Conservation (phyloP, 1,284 basidiomycete species). For the Trametes versicolor region DNA sequence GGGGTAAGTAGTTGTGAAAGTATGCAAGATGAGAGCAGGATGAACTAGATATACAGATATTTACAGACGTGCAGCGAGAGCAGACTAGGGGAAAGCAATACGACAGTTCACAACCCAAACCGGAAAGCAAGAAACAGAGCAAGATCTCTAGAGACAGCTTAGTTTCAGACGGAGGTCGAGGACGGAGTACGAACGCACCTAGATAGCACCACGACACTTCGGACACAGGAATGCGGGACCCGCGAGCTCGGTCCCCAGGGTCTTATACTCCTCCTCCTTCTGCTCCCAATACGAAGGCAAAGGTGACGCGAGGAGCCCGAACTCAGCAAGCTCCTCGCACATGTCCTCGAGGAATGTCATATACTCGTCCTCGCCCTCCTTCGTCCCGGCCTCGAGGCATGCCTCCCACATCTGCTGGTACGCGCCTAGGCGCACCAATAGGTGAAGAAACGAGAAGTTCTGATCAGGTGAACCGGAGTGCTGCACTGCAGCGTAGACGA, state of each 20-base stretch:
- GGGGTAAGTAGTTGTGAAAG: background rate
- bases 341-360: constrained; percentile 15
- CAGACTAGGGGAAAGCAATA: constrained; percentile 6
- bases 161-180: background rate
- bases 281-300: constrained; percentile 33
- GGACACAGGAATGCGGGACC: constrained; percentile 32
- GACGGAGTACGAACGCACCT: constrained; percentile 2
- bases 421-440: constrained; percentile 6
- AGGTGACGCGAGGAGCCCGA: constrained; percentile 29
- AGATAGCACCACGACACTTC: constrained; percentile 32
- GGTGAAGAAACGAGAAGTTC: background rate
- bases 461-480: constrained; percentile 15
- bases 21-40: background rate
- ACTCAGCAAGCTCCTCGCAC: constrained; percentile 15
- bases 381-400: background rate
- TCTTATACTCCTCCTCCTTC: constrained; percentile 21
- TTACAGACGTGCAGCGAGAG: constrained; percentile 12
- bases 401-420: background rate
- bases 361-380: constrained; percentile 3
- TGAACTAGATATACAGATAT: constrained; percentile 1
- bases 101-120: background rate
- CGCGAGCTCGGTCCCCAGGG: constrained; percentile 11
- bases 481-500: constrained; percentile 40
- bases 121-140: background rate
- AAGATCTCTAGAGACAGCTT: background rate